These are phyloP conservation scores for Arthromyces matolae DNA, from an alignment of 768 basidiomycete species.

Conservation along the genomic window DNA sequence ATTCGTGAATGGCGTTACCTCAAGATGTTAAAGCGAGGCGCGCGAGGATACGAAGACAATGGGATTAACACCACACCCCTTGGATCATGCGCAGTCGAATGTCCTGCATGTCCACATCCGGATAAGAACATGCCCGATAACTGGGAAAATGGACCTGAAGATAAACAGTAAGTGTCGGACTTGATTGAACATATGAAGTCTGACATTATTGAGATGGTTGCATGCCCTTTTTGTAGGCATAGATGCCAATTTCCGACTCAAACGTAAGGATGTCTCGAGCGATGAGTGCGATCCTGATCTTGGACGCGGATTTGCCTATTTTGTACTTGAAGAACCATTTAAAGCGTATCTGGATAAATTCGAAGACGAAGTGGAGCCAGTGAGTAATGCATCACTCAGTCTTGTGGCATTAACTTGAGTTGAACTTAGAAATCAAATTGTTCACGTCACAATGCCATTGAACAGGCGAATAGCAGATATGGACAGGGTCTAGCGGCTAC, in stretches of 20 bases:
- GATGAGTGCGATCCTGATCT: constrained; percentile 25
- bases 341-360: constrained; percentile 19
- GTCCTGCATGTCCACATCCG: constrained; percentile 26
- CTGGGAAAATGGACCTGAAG: constrained; percentile 15
- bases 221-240: constrained; percentile 26
- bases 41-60: constrained; percentile 13
- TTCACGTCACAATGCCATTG: constrained; percentile 26
- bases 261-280: constrained; percentile 23
- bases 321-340: constrained; percentile 24
- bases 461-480: constrained; percentile 17
- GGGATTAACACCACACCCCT: constrained; percentile 10
- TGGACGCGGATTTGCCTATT: constrained; percentile 25
- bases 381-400: constrained; percentile 6
- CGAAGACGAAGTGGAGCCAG: constrained; percentile 19
- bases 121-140: constrained; percentile 20
- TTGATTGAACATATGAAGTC: background rate
- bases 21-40: constrained; percentile 12
- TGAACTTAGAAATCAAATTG: constrained; percentile 26
- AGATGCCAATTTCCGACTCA: constrained; percentile 33
- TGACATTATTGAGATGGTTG: constrained; percentile 12
- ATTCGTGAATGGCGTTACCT: constrained; percentile 16
- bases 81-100: constrained; percentile 22
- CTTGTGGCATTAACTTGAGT: background rate
- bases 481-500: constrained; percentile 21
- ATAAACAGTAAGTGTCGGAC: constrained; percentile 9